Evolutionary conservation across 768 basidiomycete genomes (phyloP).

Genomic region (Cubamyces lactineus): DNA sequence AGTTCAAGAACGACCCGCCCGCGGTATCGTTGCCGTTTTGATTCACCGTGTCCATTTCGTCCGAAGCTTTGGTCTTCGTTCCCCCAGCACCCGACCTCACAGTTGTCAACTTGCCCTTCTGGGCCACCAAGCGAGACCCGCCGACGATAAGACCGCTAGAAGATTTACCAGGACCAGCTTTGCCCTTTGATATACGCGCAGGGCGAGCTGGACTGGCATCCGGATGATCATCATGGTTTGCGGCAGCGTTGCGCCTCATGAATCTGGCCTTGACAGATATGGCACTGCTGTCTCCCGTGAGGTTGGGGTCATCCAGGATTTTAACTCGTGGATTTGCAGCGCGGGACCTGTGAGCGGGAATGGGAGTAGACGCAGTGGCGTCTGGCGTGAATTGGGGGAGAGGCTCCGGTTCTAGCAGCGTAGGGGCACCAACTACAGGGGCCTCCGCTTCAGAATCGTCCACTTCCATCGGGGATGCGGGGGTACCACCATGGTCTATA

Average conservation of each 20-base stretch:
- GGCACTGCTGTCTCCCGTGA: slow-evolving; percentile 34
- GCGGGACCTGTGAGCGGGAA: slow-evolving; percentile 50
- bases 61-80: background rate
- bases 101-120: slow-evolving; percentile 55
- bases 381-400: background rate
- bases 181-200: slow-evolving; percentile 13
- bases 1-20: background rate
- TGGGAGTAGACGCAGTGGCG: background rate
- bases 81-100: slow-evolving; percentile 45
- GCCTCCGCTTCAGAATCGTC: slow-evolving; percentile 7
- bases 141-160: slow-evolving; percentile 46
- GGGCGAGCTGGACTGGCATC: background rate
- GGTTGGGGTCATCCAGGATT: slow-evolving; percentile 44
- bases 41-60: background rate
- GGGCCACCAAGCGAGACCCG: slow-evolving; percentile 54
- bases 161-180: slow-evolving; percentile 51
- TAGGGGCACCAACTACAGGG: slow-evolving; percentile 14
- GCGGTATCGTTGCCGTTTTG: background rate
- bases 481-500: background rate
- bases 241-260: slow-evolving; percentile 28
- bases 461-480: slow-evolving; percentile 1
- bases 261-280: slow-evolving; percentile 56
- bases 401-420: slow-evolving; percentile 2
- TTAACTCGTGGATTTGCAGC: slow-evolving; percentile 58
- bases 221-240: background rate